These are phyloP conservation scores for Vitis labrusca DNA, from an alignment of 164 flowering plant species.

Conservation along the genomic window DNA sequence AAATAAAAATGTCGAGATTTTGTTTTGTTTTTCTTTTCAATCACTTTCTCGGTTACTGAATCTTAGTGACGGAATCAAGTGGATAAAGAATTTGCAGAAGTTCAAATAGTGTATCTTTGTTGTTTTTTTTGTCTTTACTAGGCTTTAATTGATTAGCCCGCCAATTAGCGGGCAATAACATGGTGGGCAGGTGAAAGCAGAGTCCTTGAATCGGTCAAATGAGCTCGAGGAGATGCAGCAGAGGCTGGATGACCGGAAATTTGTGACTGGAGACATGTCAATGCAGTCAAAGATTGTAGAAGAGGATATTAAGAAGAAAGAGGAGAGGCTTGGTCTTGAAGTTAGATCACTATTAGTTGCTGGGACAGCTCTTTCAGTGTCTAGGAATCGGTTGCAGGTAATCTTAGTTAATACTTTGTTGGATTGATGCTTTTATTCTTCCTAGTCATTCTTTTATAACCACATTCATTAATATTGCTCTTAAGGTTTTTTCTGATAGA, in stretches of 20 bases:
- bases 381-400: constrained; percentile 75
- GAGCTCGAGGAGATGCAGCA: constrained; percentile 74
- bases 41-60: no score
- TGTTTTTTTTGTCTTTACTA: constrained; percentile 3
- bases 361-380: constrained; percentile 64
- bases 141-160: constrained; percentile 43
- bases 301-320: constrained; percentile 59
- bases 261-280: constrained; percentile 52
- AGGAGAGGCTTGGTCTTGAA: constrained; percentile 51
- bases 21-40: not conserved
- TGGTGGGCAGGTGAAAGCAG: constrained; percentile 65
- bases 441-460: no score
- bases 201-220: constrained; percentile 62
- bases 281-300: constrained; percentile 42
- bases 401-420: not conserved
- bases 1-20: not conserved
- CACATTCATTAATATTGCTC: no score
- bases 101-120: not conserved
- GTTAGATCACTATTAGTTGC: constrained; percentile 62
- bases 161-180: constrained; percentile 40
- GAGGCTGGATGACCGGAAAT: constrained; percentile 53
- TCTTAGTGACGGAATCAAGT: no score
- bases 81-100: no score
- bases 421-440: not conserved
- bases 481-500: no score